Evolutionary conservation across 73 alveolate species (phyloP), one percentile per base, ranked within the genome.

Genomic region (Paramecium tetraurelia): DNA sequence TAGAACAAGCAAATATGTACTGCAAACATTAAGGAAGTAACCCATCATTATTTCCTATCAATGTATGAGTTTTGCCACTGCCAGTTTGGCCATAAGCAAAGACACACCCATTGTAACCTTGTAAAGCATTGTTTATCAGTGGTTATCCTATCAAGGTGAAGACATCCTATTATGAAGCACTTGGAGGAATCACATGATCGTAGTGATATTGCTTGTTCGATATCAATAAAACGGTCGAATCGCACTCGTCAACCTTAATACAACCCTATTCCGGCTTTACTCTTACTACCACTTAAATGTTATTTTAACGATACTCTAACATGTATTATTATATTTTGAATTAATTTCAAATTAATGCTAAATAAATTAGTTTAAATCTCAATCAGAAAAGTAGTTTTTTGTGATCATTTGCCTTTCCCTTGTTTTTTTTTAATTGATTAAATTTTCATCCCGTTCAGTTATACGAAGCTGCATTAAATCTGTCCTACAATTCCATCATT

Each of bases 81-180:
- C 99, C 99, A 14, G 99, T 98, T 58, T 98, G 96, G 11, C 99
- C 99, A 96, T 98, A 98, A 16, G 99, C 99, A 92, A 98, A 97
- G 21, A 98, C 96, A 41, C 99, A 92, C 7, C 98, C 99, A 92
- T 98, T 98, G 70, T 97, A 98, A 20, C 99, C 99, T 58, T 89
- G 95, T 18, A 98, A 92, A 85, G 98, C 96, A 75, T 93, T 84
- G 41, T 95, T 95, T 38, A 97, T 98, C 21, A 98, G 94, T 44
- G 98, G 99, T 75, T 95, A 85, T 1, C 97, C 99, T 18, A 97
- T 94, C 31, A 80, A 93, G 43, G 97, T 94, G 93, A 97, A 98
- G 46, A 98, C 93, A 48, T 97, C 98, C 58, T 98, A 96, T 86
- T 98, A 97, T n/a, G 98, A 83, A 63, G 96, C 93, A 43, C 93